Conservation (phyloP, 257 asterid genomes). For the Capsicum pubescens region DNA sequence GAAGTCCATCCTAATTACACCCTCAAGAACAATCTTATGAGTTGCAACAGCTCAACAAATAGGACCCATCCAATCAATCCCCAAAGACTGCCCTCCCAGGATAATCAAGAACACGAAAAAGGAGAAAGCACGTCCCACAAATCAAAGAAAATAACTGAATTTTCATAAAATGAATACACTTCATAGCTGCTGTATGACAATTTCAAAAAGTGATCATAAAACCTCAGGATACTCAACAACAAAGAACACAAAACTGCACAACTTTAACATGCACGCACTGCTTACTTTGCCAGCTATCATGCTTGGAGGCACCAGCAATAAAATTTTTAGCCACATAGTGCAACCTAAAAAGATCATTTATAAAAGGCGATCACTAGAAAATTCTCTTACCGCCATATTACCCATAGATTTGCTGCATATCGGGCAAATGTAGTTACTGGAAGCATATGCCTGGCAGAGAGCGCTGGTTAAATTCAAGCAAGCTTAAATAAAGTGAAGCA, state of each 20-base stretch:
- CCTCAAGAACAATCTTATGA: background rate
- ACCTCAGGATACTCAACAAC: background rate
- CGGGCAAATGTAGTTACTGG: constrained; percentile 51
- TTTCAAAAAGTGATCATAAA: background rate
- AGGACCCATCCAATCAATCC: background rate
- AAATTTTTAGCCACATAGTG: background rate
- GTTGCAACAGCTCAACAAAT: background rate
- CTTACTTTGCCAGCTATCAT: background rate
- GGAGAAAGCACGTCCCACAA: background rate
- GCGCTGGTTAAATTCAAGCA: background rate
- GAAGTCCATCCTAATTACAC: background rate
- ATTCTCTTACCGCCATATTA: constrained; percentile 50
- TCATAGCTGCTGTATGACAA: background rate
- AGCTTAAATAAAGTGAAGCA: background rate
- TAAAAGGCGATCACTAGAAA: background rate
- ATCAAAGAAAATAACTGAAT: constrained; percentile 15
- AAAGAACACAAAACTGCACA: background rate
- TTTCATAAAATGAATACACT: background rate
- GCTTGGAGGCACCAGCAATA: constrained; percentile 1
- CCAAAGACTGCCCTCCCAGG: background rate
- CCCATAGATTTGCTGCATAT: constrained; percentile 64
- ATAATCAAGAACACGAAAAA: constrained; percentile 20
- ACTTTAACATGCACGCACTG: background rate
- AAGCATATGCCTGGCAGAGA: constrained; percentile 48
- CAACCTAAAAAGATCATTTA: background rate